Evolutionary conservation across 2,329 filamentous ascomycete genomes (phyloP).

Genomic region (Ophiostoma populinum): DNA sequence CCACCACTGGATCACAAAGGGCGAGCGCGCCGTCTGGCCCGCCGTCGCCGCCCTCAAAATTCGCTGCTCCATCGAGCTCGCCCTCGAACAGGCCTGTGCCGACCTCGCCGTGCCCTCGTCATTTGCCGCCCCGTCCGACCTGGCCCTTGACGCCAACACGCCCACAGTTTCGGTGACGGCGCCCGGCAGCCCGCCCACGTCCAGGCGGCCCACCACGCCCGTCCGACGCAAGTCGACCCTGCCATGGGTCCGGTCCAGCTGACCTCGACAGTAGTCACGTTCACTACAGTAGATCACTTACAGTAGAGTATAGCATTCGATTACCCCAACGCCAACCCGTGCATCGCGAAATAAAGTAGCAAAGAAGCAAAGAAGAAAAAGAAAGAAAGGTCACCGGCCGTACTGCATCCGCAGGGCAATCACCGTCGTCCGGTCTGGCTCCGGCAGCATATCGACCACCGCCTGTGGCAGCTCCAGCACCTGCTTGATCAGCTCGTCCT

Average conservation of each 20-base stretch:
- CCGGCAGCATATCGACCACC: constrained; percentile 62
- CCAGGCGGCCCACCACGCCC: no score
- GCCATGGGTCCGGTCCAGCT: no score
- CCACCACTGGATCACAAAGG: constrained; percentile 70
- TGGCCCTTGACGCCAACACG: no score
- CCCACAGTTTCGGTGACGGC: no score
- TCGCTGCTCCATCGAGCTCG: constrained; percentile 70
- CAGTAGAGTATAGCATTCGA: no score
- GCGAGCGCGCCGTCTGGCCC: constrained; percentile 83
- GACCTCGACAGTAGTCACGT: no score
- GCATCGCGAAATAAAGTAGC: no score
- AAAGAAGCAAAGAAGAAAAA: not conserved
- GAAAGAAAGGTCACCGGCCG: not conserved
- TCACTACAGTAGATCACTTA: no score
- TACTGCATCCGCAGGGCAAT: constrained; percentile 43
- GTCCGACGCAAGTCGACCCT: no score
- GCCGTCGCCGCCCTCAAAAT: constrained; percentile 68
- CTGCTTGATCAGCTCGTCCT: constrained; percentile 59
- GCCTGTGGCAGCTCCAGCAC: constrained; percentile 67
- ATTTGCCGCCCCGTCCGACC: not conserved
- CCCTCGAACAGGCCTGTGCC: constrained; percentile 74
- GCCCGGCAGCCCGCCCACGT: no score
- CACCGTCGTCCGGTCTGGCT: constrained; percentile 61
- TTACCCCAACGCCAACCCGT: no score
- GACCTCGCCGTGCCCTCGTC: constrained; percentile 2